Evolutionary conservation across 768 basidiomycete species (phyloP), one percentile per base, ranked within the genome.

Genomic region (Coprinopsis marcescibilis): DNA sequence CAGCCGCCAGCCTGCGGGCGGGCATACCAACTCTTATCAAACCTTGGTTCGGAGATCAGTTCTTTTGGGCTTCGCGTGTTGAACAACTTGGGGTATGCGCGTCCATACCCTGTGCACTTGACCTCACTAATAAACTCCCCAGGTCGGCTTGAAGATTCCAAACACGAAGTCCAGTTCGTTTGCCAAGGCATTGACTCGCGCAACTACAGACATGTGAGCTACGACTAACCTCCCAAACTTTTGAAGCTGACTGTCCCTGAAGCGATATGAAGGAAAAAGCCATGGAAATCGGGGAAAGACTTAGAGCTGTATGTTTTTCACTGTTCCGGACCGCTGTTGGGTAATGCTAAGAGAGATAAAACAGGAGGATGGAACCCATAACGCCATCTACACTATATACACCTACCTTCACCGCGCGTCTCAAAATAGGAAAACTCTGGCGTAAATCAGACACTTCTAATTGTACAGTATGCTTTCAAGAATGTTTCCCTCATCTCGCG

Each of bases 1-100:
- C 83, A 0, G 82, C 81, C 0, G 83, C 82, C 1, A 80, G 77
- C 57, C 62, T 85, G 51, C 71, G 77, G 58, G 76, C 78, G 29
- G 81, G 81, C 1, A 69, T 82, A 25, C 82, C 83, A 2, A 85
- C 83, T 1, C 52, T 83, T 48, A 83, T 85, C 57, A 78, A 78
- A 52, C 81, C 83, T 1, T 85, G 78, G 77, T 85, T 84, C 55
- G 83, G 81, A 13, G 80, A 81, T 54, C 80, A 82, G 52, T 80
- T 68, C 55, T 81, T 81, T 60, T 81, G 81, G 81, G 80, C 78
- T 2, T 68, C 71, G 4, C 63, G 80, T n/a, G 79, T 83, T 14
- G 77, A 81, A 52, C 73, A 73, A 50, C 71, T 85, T 17, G 81
- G 77, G 38, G 81, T 78, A 48, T 39, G 75, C 59, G 40, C 44